Percentiles rank a stretch among this genome's conserved stretches.
Conservation (phyloP, 345 rosid genomes). For the Abelmoschus esculentus region DNA sequence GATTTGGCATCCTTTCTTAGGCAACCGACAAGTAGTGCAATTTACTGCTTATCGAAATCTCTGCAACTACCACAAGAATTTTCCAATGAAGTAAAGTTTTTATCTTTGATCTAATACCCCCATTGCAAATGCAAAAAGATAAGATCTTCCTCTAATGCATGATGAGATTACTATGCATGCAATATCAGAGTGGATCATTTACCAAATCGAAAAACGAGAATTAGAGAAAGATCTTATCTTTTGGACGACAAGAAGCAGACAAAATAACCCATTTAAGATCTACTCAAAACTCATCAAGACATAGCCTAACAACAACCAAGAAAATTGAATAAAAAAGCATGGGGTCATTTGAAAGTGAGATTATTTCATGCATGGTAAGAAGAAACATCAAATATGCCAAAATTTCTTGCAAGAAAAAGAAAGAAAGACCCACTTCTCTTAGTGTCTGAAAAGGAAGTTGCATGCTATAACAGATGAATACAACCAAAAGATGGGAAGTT, state of each 20-base stretch:
- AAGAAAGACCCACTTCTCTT: conserved; percentile 1
- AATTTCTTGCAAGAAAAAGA: not conserved
- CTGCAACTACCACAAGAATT: conserved; percentile 25
- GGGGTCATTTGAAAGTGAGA: conserved; percentile 9
- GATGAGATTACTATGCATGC: conserved; percentile 11
- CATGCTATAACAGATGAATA: conserved; percentile 18
- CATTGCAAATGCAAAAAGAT: not conserved
- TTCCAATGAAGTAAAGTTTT: not conserved
- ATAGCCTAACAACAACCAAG: too few species aligned
- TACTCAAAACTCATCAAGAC: not conserved
- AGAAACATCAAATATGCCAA: not conserved
- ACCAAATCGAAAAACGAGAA: not conserved
- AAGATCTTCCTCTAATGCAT: not conserved
- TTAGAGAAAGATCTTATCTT: conserved; percentile 11
- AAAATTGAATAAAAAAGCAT: not conserved
- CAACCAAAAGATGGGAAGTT: not conserved
- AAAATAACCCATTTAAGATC: too few species aligned
- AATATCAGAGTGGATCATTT: not conserved
- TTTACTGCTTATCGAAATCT: conserved; percentile 17
- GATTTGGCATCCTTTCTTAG: conserved; percentile 91
- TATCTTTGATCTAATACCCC: conserved; percentile 5
- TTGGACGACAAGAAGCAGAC: too few species aligned
- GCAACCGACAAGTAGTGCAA: conserved; percentile 33
- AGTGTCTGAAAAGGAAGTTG: conserved; percentile 4
- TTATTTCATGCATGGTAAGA: conserved; percentile 26